Evolutionary conservation across 2,329 filamentous ascomycete genomes (phyloP).

Genomic region (Verticillium zaregamsianum): DNA sequence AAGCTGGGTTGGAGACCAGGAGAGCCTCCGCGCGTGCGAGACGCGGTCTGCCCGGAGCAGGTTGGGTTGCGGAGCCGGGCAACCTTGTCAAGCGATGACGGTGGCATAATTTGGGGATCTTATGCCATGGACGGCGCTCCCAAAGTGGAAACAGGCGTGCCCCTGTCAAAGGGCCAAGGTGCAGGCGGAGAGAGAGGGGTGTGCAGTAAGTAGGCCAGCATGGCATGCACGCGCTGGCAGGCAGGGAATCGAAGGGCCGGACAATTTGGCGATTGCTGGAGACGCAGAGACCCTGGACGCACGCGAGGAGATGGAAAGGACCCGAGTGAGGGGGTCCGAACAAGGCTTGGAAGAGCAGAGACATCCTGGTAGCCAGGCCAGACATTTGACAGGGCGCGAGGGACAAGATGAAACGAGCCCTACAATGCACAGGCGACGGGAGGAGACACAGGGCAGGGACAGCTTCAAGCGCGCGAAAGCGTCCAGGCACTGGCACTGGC

Average conservation of each 20-base stretch:
- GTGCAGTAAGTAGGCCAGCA: neutral
- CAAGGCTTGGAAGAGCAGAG: constrained; percentile 29
- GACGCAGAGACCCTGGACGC: constrained; percentile 26
- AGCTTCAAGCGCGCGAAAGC: neutral
- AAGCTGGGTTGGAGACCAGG: neutral
- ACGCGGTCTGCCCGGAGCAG: constrained; percentile 4
- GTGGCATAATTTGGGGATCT: constrained; percentile 57
- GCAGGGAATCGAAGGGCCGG: constrained; percentile 21
- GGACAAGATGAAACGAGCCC: constrained; percentile 38
- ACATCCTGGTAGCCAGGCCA: constrained; percentile 22
- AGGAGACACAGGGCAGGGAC: neutral
- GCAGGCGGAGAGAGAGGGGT: neutral
- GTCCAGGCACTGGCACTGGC: neutral
- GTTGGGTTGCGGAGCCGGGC: constrained; percentile 14
- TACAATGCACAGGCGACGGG: constrained; percentile 31
- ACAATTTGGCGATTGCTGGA: constrained; percentile 27
- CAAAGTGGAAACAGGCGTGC: constrained; percentile 45
- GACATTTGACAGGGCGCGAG: constrained; percentile 22
- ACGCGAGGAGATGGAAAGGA: constrained; percentile 13
- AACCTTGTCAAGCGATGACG: constrained; percentile 43
- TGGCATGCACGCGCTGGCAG: neutral
- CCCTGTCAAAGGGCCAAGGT: neutral
- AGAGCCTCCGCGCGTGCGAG: neutral
- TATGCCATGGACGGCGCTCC: constrained; percentile 43
- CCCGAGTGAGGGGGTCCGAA: constrained; percentile 18